phyloP scores from a whole-genome alignment of 306 rosid genomes.

The Ceratonia siliqua region DNA sequence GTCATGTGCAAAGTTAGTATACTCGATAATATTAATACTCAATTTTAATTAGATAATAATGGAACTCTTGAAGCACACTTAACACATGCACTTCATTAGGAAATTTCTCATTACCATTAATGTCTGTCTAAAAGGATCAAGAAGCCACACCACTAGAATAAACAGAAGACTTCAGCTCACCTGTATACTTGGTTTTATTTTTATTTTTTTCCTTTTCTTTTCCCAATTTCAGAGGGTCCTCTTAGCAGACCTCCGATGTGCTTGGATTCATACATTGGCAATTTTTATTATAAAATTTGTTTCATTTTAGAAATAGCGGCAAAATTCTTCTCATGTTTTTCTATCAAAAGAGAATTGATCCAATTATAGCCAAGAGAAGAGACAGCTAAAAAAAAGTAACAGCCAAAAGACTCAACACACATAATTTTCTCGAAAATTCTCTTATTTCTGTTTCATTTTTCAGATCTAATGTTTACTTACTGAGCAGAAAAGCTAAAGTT shows the following conservation, averaged over 20 bases:
- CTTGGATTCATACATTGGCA: not conserved
- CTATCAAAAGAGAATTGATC: not conserved
- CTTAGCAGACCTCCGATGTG: not conserved
- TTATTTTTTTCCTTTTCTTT: not conserved
- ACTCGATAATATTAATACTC: not conserved
- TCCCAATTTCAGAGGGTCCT: not conserved
- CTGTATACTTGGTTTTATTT: not conserved
- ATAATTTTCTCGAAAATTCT: no score
- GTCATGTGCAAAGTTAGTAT: conserved; percentile 34
- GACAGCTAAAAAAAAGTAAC: no score
- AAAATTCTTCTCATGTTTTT: not conserved
- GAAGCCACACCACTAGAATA: not conserved
- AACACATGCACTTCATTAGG: not conserved
- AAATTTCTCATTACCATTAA: conserved; percentile 14
- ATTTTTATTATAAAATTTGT: not conserved
- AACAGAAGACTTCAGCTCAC: conserved; percentile 21
- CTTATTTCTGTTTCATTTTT: not conserved
- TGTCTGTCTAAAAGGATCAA: conserved; percentile 1
- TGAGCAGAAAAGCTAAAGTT: not conserved
- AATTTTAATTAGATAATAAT: not conserved
- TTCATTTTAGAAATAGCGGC: not conserved
- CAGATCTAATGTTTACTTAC: not conserved
- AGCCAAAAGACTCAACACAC: not conserved
- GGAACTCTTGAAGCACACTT: conserved; percentile 1
- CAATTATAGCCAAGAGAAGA: no score